Evolutionary conservation across 148 eudicot genomes (phyloP), one percentile per base, ranked within the genome.

Genomic region (Oxyria digyna): DNA sequence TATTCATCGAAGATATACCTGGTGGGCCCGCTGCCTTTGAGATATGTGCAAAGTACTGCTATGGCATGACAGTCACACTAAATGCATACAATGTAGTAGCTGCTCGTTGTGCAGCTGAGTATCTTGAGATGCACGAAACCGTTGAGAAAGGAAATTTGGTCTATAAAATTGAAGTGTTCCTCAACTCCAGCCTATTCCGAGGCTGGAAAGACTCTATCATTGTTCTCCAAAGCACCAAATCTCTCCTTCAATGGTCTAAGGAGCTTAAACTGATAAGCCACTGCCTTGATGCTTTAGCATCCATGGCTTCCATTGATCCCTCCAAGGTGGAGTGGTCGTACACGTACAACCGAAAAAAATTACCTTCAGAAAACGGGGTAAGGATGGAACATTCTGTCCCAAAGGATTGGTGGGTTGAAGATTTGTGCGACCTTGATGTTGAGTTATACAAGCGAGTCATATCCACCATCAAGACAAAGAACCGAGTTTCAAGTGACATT

Each of bases 381-480:
- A 87, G 79, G 68, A 87, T 82, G 67, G 85, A 76, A 63, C 87
- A 75, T 46, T 27, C 40, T 13, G 96, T 90, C 73, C 98, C 98
- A 15, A 77, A 75, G n/a, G 98, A 94, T 55, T 94, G 98, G 98
- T 94, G 98, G 98, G 96, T 90, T 0, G 97, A 94, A 77, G 98
- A 94, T 74, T 75, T 94, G n/a, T 85, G 88, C 33, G 98, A 88
- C 55, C 97, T 94, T 29, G 86, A 85, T 27, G 70, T 90, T 7
- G 96, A 88, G 73, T 71, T 85, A 17, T 94, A 75, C 72, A 90
- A 88, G 74, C 76, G 84, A 48, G 91, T 94, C 63, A 75, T 94
- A 72, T 69, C 75, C 12, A 75, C 84, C 0, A 94, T 94, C 27
- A 83, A 78, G 72, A 68, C 85, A 2, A 94, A 79, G 74, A 90